Evolutionary conservation across 2,329 filamentous ascomycete genomes (phyloP).

Genomic region (Fusarium solani-melongenae): DNA sequence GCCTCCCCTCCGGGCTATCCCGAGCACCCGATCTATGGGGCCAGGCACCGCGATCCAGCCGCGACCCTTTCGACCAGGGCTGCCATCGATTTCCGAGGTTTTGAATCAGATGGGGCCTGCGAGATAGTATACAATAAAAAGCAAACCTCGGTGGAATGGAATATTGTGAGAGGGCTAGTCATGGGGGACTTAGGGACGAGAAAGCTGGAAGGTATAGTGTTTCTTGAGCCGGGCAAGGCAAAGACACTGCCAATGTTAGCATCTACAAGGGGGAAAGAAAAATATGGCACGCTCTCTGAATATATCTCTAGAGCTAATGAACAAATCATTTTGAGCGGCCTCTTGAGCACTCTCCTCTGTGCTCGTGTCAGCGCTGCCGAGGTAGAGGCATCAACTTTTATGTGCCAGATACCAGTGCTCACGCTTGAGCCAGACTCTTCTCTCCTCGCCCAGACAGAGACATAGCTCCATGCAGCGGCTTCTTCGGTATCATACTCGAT

Average conservation of each 20-base stretch:
- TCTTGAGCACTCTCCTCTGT: fast-evolving
- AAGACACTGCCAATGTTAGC: not conserved
- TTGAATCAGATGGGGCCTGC: not conserved
- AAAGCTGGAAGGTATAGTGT: not conserved
- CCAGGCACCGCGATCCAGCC: not conserved
- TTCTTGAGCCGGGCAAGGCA: not conserved
- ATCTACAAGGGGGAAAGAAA: not conserved
- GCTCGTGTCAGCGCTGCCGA: not conserved
- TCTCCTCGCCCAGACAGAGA: too few species aligned
- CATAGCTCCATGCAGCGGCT: too few species aligned
- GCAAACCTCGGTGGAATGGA: fast-evolving
- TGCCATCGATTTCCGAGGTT: not conserved
- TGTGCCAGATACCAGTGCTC: not conserved
- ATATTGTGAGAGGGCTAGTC: fast-evolving
- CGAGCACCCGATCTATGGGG: not conserved
- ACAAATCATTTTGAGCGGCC: not conserved
- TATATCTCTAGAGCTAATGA: not conserved
- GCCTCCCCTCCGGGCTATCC: not conserved
- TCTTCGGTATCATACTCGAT: too few species aligned
- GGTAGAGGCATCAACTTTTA: too few species aligned
- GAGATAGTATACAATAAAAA: not conserved
- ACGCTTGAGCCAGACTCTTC: too few species aligned
- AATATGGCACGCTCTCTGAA: fast-evolving
- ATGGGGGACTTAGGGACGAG: fast-evolving
- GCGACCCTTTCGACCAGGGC: not conserved